These are phyloP conservation scores for Lepidium africanum DNA, from an alignment of 345 rosid genomes.

Conservation along the genomic window DNA sequence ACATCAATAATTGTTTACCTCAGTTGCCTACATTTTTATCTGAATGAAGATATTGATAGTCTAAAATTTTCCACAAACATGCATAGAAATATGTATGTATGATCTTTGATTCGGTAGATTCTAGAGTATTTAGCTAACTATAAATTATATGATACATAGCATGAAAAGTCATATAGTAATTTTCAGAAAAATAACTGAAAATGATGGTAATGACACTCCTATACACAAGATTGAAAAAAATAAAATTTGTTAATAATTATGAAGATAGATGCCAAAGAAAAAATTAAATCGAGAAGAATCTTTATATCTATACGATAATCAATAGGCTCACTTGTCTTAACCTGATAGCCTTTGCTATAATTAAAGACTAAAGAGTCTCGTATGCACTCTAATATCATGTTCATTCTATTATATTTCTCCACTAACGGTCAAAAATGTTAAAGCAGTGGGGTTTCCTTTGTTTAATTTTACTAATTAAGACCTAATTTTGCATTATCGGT, in stretches of 20 bases:
- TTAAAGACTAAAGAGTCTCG: slow-evolving; percentile 15
- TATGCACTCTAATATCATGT: slow-evolving; percentile 17
- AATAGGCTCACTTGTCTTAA: slow-evolving; percentile 4
- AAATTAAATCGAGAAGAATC: not conserved
- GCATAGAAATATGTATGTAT: not conserved
- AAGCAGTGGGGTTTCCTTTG: not conserved
- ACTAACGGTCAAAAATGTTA: slow-evolving; percentile 12
- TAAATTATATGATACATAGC: not conserved
- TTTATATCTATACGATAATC: not conserved
- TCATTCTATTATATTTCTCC: slow-evolving; percentile 7
- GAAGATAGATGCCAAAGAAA: not conserved
- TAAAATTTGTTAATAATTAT: not conserved
- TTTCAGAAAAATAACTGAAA: not conserved
- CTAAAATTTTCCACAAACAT: not conserved
- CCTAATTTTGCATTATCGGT: slow-evolving; percentile 16
- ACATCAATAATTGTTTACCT: not conserved
- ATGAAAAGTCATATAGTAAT: not conserved
- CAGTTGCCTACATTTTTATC: not conserved
- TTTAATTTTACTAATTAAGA: not conserved
- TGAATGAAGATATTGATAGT: not conserved
- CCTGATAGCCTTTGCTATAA: slow-evolving; percentile 15
- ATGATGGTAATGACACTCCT: not conserved
- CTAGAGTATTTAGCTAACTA: not conserved
- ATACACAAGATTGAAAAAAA: not conserved
- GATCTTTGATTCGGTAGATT: not conserved